Evolutionary conservation across 306 rosid genomes (phyloP), one percentile per base, ranked within the genome.

Genomic region (Acmispon strigosus): DNA sequence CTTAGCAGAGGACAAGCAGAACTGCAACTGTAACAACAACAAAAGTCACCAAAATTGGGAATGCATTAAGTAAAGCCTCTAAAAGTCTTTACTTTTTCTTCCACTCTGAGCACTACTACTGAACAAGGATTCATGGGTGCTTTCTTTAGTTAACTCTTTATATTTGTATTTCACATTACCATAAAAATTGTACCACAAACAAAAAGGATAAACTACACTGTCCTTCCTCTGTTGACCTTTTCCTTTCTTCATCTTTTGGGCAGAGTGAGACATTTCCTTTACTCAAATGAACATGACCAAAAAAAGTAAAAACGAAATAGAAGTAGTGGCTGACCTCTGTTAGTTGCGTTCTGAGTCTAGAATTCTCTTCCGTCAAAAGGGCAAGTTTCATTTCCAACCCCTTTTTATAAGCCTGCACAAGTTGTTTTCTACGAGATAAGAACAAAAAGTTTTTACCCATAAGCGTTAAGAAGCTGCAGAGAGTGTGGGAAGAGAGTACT

Each of bases 301-400:
- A 45, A 13, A 10, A 29, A 0, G 17, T 13, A 5, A 19, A 11
- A 27, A 2, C 16, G 2, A 5, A 9, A 11, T 19, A 13, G 57
- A 60, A 48, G 0, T 39, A 39, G 13, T 5, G 41, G 15, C 68
- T 45, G 17, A 78, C 74, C 82, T 56, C 19, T 50, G 48, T 39
- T 36, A 63, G 45, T 47, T 64, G 74, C 27, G 2, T 42, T 24
- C 37, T 55, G 6, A 78, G 56, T 18, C 62, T 71, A 6, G 78
- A 74, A 24, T 78, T 78, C 57, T 78, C 82, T 57, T 71, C 63
- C 4, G 56, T 60, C 5, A 78, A 47, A 47, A n/a, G 61, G 15
- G 56, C 74, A 37, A 64, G 14, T 37, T 72, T 58, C 17, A 2
- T 2, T 72, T 78, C 78, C 50, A 78, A 48, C 10, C 53, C 74